Percentiles rank a stretch among this genome's conserved stretches.
These are phyloP conservation scores for Pleurotus giganteus DNA, from an alignment of 768 basidiomycete genomes.

Conservation along the genomic window DNA sequence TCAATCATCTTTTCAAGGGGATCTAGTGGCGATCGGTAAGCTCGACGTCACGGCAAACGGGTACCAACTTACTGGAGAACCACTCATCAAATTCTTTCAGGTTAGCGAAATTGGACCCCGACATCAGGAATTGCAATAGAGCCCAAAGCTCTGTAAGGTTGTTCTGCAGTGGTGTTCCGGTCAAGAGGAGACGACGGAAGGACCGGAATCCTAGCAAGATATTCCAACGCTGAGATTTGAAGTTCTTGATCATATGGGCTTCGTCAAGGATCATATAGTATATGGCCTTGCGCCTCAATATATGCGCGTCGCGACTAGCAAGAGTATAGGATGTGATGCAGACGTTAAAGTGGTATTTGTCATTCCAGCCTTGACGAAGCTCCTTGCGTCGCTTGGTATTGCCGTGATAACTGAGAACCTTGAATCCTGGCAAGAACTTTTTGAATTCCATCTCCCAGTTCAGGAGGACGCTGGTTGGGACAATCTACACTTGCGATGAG, in stretches of 20 bases:
- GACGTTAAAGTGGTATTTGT: slow-evolving; percentile 87
- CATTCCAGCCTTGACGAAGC: slow-evolving; percentile 86
- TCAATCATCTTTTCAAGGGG: slow-evolving; percentile 94
- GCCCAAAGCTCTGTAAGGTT: slow-evolving; percentile 97
- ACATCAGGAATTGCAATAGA: slow-evolving; percentile 91
- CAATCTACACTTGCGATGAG: slow-evolving; percentile 49
- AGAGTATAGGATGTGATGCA: slow-evolving; percentile 94
- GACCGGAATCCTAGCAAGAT: slow-evolving; percentile 86
- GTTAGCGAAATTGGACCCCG: slow-evolving; percentile 84
- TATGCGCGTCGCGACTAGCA: slow-evolving; percentile 86
- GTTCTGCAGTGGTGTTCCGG: slow-evolving; percentile 96
- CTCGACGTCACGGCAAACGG: background rate
- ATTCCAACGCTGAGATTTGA: slow-evolving; percentile 92
- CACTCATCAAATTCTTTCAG: slow-evolving; percentile 93
- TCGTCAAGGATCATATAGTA: slow-evolving; percentile 97
- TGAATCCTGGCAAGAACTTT: slow-evolving; percentile 90
- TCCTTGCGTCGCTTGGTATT: slow-evolving; percentile 86
- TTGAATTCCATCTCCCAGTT: slow-evolving; percentile 99
- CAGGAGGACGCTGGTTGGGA: slow-evolving; percentile 88
- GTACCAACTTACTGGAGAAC: slow-evolving; percentile 82
- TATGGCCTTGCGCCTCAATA: slow-evolving; percentile 92
- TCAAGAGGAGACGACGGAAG: slow-evolving; percentile 83
- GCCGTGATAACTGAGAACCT: slow-evolving; percentile 88
- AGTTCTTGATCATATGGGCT: slow-evolving; percentile 98
- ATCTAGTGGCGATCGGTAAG: slow-evolving; percentile 44